These are phyloP conservation scores for Craterostigma plantagineum DNA, from an alignment of 257 asterid species.

Conservation along the genomic window DNA sequence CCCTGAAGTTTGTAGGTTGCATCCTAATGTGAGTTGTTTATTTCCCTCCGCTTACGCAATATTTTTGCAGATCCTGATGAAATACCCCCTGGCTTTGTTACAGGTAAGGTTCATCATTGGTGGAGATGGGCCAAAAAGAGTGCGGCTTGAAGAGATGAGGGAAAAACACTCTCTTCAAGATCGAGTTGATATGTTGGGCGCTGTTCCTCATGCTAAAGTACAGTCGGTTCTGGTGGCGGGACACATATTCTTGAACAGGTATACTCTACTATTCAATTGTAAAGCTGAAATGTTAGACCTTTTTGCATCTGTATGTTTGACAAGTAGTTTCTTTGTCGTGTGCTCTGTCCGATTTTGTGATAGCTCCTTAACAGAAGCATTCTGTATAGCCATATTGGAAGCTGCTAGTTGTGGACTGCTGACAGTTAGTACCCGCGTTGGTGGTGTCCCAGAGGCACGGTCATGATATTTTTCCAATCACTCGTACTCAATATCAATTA, in stretches of 20 bases:
- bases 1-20: conserved; percentile 70
- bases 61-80: background rate
- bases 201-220: conserved; percentile 94
- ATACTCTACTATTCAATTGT: conserved; percentile 1
- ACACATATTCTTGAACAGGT: conserved; percentile 89
- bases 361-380: conserved; percentile 97
- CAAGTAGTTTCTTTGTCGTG: background rate
- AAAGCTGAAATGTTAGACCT: background rate
- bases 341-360: conserved; percentile 4
- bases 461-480: conserved; percentile 9
- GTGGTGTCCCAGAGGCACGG: conserved; percentile 99
- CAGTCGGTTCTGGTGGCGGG: conserved; percentile 73
- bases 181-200: conserved; percentile 95
- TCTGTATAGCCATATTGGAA: conserved; percentile 91
- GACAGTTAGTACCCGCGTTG: conserved; percentile 97
- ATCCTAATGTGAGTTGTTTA: conserved; percentile 51
- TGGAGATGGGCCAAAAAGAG: conserved; percentile 99
- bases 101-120: conserved; percentile 91
- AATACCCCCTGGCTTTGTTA: background rate
- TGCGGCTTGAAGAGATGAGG: conserved; percentile 92
- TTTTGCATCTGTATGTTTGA: background rate
- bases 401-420: conserved; percentile 97
- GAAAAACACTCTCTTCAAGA: conserved; percentile 96
- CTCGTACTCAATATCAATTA: background rate
- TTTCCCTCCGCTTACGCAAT: background rate